Conservation (phyloP, 352 stramenopile species). For the Poterioochromonas sp. region DNA sequence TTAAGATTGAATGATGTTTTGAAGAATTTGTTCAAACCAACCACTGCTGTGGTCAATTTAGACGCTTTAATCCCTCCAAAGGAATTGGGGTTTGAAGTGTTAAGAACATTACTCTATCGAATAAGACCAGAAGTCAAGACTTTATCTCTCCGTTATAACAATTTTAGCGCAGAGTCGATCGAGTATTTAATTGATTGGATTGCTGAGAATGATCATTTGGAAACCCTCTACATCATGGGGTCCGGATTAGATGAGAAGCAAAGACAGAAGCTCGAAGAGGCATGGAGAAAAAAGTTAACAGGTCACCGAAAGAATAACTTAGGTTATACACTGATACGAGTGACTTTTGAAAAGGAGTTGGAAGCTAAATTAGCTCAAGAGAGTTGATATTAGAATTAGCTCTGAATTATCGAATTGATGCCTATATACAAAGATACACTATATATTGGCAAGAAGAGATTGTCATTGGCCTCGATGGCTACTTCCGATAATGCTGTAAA, state of each 20-base stretch:
- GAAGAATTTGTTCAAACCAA: not conserved
- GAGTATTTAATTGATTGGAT: conserved; percentile 21
- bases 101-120: not conserved
- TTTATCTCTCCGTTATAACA: conserved; percentile 24
- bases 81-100: not conserved
- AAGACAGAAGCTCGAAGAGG: not conserved
- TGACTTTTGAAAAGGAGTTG: not conserved
- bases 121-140: not conserved
- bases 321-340: conserved; percentile 14
- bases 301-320: conserved; percentile 18
- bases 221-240: conserved; percentile 22
- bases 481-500: not conserved
- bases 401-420: no score
- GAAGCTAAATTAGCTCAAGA: not conserved
- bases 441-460: not conserved
- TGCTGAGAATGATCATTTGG: not conserved
- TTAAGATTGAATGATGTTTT: conserved; percentile 23
- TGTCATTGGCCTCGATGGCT: not conserved
- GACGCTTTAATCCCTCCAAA: conserved; percentile 14
- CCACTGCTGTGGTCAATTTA: conserved; percentile 12
- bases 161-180: not conserved
- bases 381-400: not conserved
- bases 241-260: not conserved
- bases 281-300: conserved; percentile 24
- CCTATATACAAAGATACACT: no score